Evolutionary conservation across 805 yeast species (phyloP).

Genomic region (Candida wancherniae): DNA sequence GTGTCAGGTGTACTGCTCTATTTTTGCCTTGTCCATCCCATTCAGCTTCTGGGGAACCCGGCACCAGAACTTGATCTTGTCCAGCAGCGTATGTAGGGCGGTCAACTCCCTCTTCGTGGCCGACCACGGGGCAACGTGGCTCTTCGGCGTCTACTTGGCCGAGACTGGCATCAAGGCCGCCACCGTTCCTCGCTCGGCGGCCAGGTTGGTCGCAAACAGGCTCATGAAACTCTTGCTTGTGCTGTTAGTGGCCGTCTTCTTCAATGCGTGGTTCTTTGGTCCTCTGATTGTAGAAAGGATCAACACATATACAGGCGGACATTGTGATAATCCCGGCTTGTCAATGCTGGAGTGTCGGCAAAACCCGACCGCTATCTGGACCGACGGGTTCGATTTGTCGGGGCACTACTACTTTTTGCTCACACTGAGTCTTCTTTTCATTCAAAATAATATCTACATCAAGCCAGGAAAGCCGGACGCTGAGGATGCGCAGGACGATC

Average conservation of each 20-base stretch:
- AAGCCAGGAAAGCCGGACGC: too few species aligned
- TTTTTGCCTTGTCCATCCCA: conserved; percentile 23
- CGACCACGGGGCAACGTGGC: conserved; percentile 28
- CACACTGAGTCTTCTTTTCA: conserved; percentile 7
- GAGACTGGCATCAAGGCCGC: too few species aligned
- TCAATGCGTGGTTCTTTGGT: conserved; percentile 32
- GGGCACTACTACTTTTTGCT: conserved; percentile 14
- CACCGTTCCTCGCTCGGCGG: too few species aligned
- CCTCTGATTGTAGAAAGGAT: conserved; percentile 28
- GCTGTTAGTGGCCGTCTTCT: conserved; percentile 8
- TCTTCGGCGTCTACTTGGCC: too few species aligned
- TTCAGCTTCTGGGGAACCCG: conserved; percentile 11
- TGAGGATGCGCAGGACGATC: too few species aligned
- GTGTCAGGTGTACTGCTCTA: conserved; percentile 6
- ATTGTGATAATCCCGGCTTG: conserved; percentile 3
- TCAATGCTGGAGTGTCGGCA: conserved; percentile 6
- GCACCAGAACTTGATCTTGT: conserved; percentile 12
- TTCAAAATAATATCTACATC: too few species aligned
- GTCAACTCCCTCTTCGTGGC: conserved; percentile 22
- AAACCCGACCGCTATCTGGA: conserved; percentile 7
- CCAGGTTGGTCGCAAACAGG: conserved; percentile 1
- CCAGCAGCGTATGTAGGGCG: conserved; percentile 9
- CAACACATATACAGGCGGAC: conserved; percentile 15
- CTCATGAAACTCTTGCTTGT: conserved; percentile 10
- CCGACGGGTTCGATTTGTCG: conserved; percentile 14